Conservation (phyloP, 306 rosid genomes). For the Ormosia semicastrata region DNA sequence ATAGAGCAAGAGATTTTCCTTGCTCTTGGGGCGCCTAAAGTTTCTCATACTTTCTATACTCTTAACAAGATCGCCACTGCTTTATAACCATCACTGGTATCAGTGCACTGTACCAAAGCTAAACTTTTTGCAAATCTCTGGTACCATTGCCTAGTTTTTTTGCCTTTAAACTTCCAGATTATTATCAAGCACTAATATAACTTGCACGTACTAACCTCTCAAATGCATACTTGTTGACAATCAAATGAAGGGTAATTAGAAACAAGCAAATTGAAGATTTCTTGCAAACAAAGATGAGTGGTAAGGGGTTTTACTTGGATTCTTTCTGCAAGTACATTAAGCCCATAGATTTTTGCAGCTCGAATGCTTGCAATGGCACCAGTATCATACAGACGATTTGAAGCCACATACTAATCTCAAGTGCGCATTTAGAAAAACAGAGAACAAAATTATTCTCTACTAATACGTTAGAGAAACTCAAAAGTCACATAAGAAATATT, state of each 20-base stretch:
- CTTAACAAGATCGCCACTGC: background rate
- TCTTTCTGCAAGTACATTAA: constrained; percentile 54
- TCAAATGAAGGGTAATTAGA: constrained; percentile 10
- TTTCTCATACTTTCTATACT: background rate
- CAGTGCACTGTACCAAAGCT: background rate
- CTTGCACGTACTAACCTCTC: background rate
- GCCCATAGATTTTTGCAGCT: constrained; percentile 64
- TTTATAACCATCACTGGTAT: background rate
- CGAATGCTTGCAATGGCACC: constrained; percentile 62
- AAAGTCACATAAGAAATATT: background rate
- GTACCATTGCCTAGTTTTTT: background rate
- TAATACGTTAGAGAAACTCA: background rate
- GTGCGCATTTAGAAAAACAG: background rate
- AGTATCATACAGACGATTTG: constrained; percentile 42
- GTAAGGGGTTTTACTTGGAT: constrained; percentile 48
- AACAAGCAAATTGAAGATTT: background rate
- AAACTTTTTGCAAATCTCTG: background rate
- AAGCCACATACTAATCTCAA: constrained; percentile 45
- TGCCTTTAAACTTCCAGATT: background rate
- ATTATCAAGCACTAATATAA: background rate
- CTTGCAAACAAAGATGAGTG: constrained; percentile 8
- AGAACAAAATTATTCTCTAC: constrained; percentile 12
- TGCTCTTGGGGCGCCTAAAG: background rate
- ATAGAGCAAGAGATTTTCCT: background rate
- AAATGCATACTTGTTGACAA: background rate